A percentile compares a stretch with the other conserved stretches of the same genome.
Evolutionary conservation across 352 stramenopile species (phyloP).

Genomic region (Pythium apleroticum): DNA sequence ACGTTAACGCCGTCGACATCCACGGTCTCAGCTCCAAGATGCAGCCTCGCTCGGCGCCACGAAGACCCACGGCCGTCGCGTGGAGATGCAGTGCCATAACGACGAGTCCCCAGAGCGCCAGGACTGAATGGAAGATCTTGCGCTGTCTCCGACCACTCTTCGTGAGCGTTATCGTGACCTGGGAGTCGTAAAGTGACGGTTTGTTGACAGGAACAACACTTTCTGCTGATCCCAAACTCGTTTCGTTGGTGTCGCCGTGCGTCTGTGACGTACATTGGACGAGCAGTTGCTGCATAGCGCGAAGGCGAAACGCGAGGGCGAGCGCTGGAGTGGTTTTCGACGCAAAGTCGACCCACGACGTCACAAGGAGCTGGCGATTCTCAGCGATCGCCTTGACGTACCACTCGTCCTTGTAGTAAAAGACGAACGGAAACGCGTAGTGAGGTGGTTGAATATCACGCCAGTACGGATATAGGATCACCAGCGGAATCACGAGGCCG

Average conservation of each 20-base stretch:
- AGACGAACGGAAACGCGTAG: constrained; percentile 1
- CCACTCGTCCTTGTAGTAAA: constrained; percentile 22
- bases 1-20: constrained; percentile 17
- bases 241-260: neutral
- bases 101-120: constrained; percentile 13
- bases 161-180: neutral
- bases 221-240: neutral
- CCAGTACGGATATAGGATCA: constrained; percentile 16
- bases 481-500: constrained; percentile 16
- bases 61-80: neutral
- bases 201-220: neutral
- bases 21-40: constrained; percentile 26
- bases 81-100: constrained; percentile 16
- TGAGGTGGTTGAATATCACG: neutral
- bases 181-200: neutral
- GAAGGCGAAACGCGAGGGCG: constrained; percentile 2
- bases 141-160: neutral
- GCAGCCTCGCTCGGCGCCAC: constrained; percentile 3
- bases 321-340: constrained; percentile 13
- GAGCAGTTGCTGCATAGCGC: neutral
- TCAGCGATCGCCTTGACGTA: constrained; percentile 15
- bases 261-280: neutral
- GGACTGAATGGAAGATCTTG: constrained; percentile 3
- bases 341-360: constrained; percentile 19
- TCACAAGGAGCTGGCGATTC: constrained; percentile 17